phyloP scores from a whole-genome alignment of 1,284 basidiomycete genomes.

The Pisolithus thermaeus region DNA sequence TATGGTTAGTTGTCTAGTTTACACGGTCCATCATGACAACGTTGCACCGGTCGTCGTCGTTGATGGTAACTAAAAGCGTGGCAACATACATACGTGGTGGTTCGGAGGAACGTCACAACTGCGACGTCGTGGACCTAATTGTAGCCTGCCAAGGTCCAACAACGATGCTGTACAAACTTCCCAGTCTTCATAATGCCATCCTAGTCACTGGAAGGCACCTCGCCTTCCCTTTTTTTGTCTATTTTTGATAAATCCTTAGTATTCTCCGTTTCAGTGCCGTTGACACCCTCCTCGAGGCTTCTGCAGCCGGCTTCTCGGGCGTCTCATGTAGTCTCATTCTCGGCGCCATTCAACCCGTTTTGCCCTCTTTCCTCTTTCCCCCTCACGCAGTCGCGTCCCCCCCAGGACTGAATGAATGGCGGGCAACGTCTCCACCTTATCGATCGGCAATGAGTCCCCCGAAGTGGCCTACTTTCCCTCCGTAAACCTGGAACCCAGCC shows the following conservation, averaged over 20 bases:
- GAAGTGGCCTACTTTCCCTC: constrained; percentile 56
- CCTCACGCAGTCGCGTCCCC: constrained; percentile 5
- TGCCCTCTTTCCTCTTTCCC: constrained; percentile 8
- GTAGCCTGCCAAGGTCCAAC: no score
- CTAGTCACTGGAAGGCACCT: not conserved
- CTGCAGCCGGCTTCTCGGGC: constrained; percentile 12
- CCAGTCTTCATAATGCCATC: no score
- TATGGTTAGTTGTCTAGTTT: not conserved
- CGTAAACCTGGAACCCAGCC: constrained; percentile 37
- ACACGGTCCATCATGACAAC: constrained; percentile 3
- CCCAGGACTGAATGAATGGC: constrained; percentile 39
- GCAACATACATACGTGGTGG: not conserved
- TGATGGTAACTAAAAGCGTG: constrained; percentile 15
- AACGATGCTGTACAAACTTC: no score
- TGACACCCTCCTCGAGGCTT: constrained; percentile 21
- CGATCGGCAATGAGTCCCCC: constrained; percentile 64
- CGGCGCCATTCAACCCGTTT: constrained; percentile 5
- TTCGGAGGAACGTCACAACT: no score
- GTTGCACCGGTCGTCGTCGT: constrained; percentile 12
- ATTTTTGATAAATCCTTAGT: not conserved
- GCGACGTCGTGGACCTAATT: no score
- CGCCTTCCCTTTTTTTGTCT: not conserved
- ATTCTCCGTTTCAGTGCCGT: not conserved
- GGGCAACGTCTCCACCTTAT: constrained; percentile 45
- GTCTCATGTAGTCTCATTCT: constrained; percentile 11